Base-by-base conservation (phyloP, 257 asterid species). In the Leptodermis oblonga region DNA sequence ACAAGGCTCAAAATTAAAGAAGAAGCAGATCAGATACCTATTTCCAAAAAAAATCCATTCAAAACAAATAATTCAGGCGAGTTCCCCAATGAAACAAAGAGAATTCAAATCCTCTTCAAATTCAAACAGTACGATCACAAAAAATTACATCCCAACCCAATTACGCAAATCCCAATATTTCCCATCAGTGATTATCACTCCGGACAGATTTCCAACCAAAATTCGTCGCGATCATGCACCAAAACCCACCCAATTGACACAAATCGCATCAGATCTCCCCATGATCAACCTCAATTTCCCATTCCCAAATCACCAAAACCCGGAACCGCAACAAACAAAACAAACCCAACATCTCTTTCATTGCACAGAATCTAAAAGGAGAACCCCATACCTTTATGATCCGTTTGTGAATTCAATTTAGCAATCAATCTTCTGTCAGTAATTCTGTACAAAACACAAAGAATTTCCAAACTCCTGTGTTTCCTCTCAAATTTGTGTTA, bases 271-370 rank as follows among this genome's bases (percentile, higher is more conserved):
- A 74, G 78, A 74, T 74, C 78, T 61, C 64, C 0, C 11, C 65
- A n/a, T 20, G 70, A 74, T 74, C 78, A 74, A 53, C 48, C 74
- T 43, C 74, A 74, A 74, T 74, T 61, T 31, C 65, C 56, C 46
- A 14, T 23, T 39, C 1, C 65, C 56, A 64, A 52, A 41, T 36
- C 63, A 42, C 39, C 64, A 34, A 51, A 23, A 46, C 64, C 39
- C 30, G 45, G 39, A 62, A 23, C 37, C 43, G 45, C 20, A 70
- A 34, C 49, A 31, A 67, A 33, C 49, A 48, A 1, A 48, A 48
- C 54, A 48, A 48, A n/a, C 54, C 54, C 62, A 54, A 20, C 46
- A 30, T 22, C 30, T n/a, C 62, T 34, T 51, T 15, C 71, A 67
- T 49, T 41, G 41, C n/a, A 67, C 22, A 10, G 20, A 51, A 22